phyloP scores from a whole-genome alignment of 1,284 basidiomycete genomes.

The Coniferiporia weirii region DNA sequence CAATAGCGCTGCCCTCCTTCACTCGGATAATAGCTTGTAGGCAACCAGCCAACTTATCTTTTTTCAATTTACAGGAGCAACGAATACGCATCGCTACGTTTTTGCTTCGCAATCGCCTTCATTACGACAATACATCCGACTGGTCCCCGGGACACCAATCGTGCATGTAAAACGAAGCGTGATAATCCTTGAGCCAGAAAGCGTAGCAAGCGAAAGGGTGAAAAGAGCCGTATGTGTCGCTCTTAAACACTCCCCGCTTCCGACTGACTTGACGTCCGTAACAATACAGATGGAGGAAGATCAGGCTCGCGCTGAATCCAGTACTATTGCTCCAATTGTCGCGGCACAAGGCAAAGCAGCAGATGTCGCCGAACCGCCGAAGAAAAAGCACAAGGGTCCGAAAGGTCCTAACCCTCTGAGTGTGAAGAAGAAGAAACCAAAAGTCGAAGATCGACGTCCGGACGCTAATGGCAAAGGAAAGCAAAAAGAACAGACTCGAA shows the following conservation, averaged over 20 bases:
- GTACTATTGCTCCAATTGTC: slow-evolving; percentile 32
- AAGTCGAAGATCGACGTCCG: background rate
- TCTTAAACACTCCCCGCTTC: background rate
- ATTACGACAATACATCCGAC: slow-evolving; percentile 60
- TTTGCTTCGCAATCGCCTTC: slow-evolving; percentile 74
- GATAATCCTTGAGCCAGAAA: slow-evolving; percentile 85
- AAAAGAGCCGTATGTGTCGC: slow-evolving; percentile 55
- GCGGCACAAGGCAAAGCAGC: slow-evolving; percentile 6
- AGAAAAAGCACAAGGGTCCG: slow-evolving; percentile 64
- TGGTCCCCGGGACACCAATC: slow-evolving; percentile 78
- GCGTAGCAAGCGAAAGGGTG: slow-evolving; percentile 62
- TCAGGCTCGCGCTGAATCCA: slow-evolving; percentile 43
- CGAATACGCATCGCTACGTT: slow-evolving; percentile 88
- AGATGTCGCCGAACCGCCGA: slow-evolving; percentile 31
- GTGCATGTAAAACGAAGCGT: slow-evolving; percentile 88
- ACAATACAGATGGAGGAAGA: slow-evolving; percentile 48
- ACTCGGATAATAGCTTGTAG: background rate
- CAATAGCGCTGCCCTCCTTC: background rate
- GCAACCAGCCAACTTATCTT: background rate
- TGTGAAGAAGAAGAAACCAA: slow-evolving; percentile 77
- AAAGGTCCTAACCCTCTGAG: slow-evolving; percentile 93
- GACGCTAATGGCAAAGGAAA: background rate
- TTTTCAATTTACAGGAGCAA: slow-evolving; percentile 50
- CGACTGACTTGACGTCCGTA: background rate
- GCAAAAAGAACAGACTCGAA: background rate